Evolutionary conservation across 768 basidiomycete genomes (phyloP), one percentile per base, ranked within the genome.

Genomic region (Mycena venus): DNA sequence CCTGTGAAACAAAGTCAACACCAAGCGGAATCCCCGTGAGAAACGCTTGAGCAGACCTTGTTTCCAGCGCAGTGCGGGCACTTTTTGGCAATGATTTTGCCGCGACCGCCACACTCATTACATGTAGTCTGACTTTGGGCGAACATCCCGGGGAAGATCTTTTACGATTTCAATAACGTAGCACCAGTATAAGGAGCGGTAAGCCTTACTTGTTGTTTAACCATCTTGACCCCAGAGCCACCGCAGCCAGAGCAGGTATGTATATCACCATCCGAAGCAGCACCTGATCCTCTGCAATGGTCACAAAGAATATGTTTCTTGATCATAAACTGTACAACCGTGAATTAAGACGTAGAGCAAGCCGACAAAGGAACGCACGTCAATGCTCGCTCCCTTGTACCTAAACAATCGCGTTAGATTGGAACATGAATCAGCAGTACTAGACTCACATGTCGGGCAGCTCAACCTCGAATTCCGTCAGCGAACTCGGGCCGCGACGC

Each of bases 91-190:
- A 99, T 94, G 60, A 93, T 86, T 74, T 90, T 92, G 14, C 97
- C 96, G 47, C 94, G 92, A 3, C 98, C 98, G 58, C 89, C 87
- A 80, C 98, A 99, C 47, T 95, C 92, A 68, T 92, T 92, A 84
- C 94, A 97, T 67, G 94, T 91, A 51, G 90, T 87, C 84, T 97
- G 96, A 15, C 92, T 92, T 82, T 97, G 95, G 0, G 96, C 94
- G 79, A 93, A 95, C 97, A 98, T 98, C 29, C 97, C 97, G 2
- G 97, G 97, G 88, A 98, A 97, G 73, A 99, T 95, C 85, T 86
- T n/a, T 15, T n/a, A 36, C 8, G 70, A 4, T 42, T 68, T 12
- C 73, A 58, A 7, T 61, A 27, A 34, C 9, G 15, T 6, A 19
- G 19, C 31, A 32, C 23, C 7, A 25, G 14, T 0, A 31, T 27